Percentiles rank a stretch among this genome's conserved stretches.
Evolutionary conservation across 139 green algal genomes (phyloP).

Genomic region (Dunaliella primolecta): DNA sequence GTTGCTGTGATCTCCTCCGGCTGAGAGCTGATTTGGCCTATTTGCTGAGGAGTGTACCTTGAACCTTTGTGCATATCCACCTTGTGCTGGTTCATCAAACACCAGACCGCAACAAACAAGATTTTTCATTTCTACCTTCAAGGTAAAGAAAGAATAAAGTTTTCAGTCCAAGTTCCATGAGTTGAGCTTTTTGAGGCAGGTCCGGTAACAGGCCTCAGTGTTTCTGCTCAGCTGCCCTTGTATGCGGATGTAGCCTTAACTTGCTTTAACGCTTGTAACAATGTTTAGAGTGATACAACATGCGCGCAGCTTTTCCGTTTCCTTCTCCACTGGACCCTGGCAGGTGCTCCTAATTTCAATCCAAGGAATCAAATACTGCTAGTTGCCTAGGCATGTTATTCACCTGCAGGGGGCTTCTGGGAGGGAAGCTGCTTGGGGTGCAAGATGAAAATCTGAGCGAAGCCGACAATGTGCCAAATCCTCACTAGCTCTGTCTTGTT

Average conservation of each 20-base stretch:
- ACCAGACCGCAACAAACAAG: neutral
- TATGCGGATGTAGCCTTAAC: neutral
- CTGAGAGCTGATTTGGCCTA: too few relatives aligned
- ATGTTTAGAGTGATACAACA: neutral
- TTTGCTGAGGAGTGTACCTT: too few relatives aligned
- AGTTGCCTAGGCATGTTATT: neutral
- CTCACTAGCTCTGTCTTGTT: too few relatives aligned
- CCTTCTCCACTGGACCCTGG: neutral
- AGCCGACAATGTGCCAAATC: too few relatives aligned
- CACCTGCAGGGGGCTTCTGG: neutral
- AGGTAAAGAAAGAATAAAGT: too few relatives aligned
- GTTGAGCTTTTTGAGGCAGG: neutral
- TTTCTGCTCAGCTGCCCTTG: neutral
- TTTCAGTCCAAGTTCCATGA: too few relatives aligned
- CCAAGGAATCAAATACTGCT: neutral
- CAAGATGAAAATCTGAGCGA: too few relatives aligned
- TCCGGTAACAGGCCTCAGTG: neutral
- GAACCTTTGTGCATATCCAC: neutral
- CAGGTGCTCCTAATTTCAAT: neutral
- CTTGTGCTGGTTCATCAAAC: neutral
- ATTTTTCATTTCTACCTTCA: too few relatives aligned
- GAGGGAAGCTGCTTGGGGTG: too few relatives aligned
- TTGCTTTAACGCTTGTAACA: neutral
- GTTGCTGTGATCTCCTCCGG: too few relatives aligned
- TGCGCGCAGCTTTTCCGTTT: too few relatives aligned